A percentile compares a stretch with the other conserved stretches of the same genome.
These are phyloP conservation scores for Aspergillus hortae DNA, from an alignment of 2,329 filamentous ascomycete species.

Conservation along the genomic window DNA sequence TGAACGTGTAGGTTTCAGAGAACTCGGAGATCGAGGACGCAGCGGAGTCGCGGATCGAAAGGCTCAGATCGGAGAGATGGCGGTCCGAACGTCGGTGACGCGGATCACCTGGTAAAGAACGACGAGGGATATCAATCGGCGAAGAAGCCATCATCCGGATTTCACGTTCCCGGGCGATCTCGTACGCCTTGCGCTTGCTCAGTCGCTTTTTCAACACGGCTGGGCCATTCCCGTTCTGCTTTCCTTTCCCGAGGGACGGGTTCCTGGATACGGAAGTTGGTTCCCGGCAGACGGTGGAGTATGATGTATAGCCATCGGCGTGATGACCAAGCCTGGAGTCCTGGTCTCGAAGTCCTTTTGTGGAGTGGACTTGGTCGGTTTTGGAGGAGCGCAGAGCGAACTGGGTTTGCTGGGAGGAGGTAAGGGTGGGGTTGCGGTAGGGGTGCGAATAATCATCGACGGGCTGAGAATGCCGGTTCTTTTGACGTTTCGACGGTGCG, in stretches of 20 bases:
- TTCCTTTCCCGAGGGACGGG: constrained; percentile 52
- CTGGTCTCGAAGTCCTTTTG: constrained; percentile 11
- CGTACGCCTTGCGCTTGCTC: constrained; percentile 72
- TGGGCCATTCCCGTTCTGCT: constrained; percentile 57
- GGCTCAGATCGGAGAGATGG: constrained; percentile 67
- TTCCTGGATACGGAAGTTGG: constrained; percentile 43
- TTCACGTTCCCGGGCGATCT: constrained; percentile 78
- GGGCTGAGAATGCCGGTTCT: constrained; percentile 27
- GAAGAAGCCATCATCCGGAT: constrained; percentile 78
- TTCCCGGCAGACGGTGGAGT: constrained; percentile 35
- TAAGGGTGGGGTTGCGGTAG: constrained; percentile 12
- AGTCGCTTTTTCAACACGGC: constrained; percentile 64
- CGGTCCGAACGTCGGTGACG: constrained; percentile 56
- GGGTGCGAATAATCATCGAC: constrained; percentile 17
- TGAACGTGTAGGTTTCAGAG: constrained; percentile 73
- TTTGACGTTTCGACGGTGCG: constrained; percentile 33
- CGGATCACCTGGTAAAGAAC: constrained; percentile 49
- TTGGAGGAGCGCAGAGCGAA: constrained; percentile 21
- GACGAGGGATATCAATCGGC: constrained; percentile 58
- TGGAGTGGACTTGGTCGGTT: constrained; percentile 17
- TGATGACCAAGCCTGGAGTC: constrained; percentile 7
- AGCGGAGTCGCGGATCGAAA: constrained; percentile 70
- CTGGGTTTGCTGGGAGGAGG: constrained; percentile 11
- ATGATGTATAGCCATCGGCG: constrained; percentile 29
- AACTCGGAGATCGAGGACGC: constrained; percentile 72